phyloP scores from a whole-genome alignment of 2,329 filamentous ascomycete genomes.

The Colletotrichum orbiculare region DNA sequence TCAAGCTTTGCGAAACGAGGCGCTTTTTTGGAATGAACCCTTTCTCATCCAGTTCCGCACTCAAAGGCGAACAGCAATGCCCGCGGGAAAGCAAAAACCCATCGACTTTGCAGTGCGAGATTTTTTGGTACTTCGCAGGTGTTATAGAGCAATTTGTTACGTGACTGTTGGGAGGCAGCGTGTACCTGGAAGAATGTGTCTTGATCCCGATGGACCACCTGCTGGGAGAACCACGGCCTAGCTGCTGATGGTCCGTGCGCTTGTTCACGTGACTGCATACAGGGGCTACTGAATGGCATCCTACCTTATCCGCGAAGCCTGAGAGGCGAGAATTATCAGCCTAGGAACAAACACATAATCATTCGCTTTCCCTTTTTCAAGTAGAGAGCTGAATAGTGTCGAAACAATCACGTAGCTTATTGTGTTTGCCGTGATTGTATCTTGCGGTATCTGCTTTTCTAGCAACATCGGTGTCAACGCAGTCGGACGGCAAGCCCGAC shows the following conservation, averaged over 20 bases:
- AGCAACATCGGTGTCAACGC: no score
- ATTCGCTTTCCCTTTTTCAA: no score
- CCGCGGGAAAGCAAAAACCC: slow-evolving; percentile 33
- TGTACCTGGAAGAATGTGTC: slow-evolving; percentile 48
- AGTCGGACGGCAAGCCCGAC: no score
- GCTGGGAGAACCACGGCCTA: slow-evolving; percentile 41
- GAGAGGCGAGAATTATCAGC: no score
- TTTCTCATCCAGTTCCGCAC: slow-evolving; percentile 40
- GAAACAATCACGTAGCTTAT: no score
- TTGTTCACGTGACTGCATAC: slow-evolving; percentile 14
- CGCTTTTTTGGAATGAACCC: slow-evolving; percentile 44
- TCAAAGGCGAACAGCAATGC: slow-evolving; percentile 33
- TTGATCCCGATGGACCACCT: slow-evolving; percentile 46
- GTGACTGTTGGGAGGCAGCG: slow-evolving; percentile 43
- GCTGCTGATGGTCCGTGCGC: slow-evolving; percentile 2
- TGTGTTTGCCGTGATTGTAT: no score
- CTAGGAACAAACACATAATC: no score
- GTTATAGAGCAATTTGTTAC: slow-evolving; percentile 35
- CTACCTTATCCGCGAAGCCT: no score
- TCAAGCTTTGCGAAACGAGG: slow-evolving; percentile 47
- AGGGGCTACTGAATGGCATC: no score
- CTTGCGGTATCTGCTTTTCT: no score
- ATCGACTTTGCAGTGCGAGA: slow-evolving; percentile 28
- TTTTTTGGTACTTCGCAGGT: slow-evolving; percentile 32
- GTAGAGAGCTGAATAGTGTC: no score